Conservation (phyloP, 2,329 filamentous ascomycete genomes). For the Pleochaeta shiraiana region DNA sequence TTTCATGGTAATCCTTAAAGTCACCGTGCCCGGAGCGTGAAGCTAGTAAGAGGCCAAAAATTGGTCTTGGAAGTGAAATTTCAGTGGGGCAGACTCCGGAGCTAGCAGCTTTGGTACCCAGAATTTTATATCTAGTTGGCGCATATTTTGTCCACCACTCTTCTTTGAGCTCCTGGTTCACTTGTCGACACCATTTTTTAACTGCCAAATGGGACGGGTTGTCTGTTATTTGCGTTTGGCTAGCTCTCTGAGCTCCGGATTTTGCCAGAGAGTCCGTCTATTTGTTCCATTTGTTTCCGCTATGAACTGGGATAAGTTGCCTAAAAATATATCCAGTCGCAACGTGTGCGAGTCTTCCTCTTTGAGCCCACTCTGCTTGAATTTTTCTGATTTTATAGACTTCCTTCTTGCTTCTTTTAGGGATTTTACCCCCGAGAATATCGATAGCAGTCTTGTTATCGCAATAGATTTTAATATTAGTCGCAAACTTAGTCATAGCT, state of each 20-base stretch:
- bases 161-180: neutral
- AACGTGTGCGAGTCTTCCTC: neutral
- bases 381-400: neutral
- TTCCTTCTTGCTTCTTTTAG: neutral
- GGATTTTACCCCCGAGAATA: neutral
- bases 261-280: neutral
- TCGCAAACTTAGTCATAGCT: neutral
- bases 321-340: neutral
- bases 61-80: neutral
- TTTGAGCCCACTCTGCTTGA: neutral
- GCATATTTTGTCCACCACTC: neutral
- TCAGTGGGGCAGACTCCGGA: neutral
- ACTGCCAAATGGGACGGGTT: neutral
- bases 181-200: neutral
- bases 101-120: neutral
- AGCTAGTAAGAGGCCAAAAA: neutral
- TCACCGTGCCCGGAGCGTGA: neutral
- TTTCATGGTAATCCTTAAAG: neutral
- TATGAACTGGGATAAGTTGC: neutral
- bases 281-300: neutral
- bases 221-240: neutral
- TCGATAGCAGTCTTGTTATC: neutral
- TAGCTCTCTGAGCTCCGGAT: neutral
- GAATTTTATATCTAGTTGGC: neutral
- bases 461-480: neutral